Percentiles rank a stretch among this genome's conserved stretches.
These are phyloP conservation scores for Wickerhamomyces hampshirensis DNA, from an alignment of 805 yeast species.

Conservation along the genomic window DNA sequence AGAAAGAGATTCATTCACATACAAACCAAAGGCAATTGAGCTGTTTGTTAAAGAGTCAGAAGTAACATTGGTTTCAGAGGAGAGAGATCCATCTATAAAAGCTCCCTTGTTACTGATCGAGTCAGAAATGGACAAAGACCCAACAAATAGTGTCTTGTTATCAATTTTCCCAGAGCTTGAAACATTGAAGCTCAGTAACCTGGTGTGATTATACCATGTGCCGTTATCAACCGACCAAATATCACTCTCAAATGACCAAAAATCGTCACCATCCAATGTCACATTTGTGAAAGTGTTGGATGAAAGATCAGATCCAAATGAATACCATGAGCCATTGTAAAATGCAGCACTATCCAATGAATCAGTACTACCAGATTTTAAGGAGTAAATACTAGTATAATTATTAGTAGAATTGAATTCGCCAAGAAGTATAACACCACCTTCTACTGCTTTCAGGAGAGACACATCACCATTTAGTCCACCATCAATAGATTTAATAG, in stretches of 20 bases:
- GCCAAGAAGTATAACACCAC: slow-evolving; percentile 43
- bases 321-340: slow-evolving; percentile 37
- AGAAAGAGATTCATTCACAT: slow-evolving; percentile 43
- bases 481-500: slow-evolving; percentile 27
- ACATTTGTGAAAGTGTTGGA: slow-evolving; percentile 11
- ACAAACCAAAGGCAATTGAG: slow-evolving; percentile 31
- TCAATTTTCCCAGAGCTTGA: slow-evolving; percentile 18
- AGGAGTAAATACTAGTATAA: slow-evolving; percentile 25
- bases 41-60: slow-evolving; percentile 13
- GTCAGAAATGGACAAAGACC: slow-evolving; percentile 19
- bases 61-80: slow-evolving; percentile 18
- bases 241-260: slow-evolving; percentile 34
- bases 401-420: slow-evolving; percentile 34
- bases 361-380: slow-evolving; percentile 26
- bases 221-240: slow-evolving; percentile 39
- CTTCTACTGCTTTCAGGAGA: slow-evolving; percentile 27
- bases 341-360: slow-evolving; percentile 32
- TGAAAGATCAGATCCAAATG: slow-evolving; percentile 34
- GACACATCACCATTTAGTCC: slow-evolving; percentile 37
- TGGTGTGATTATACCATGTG: slow-evolving; percentile 30
- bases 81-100: slow-evolving; percentile 8
- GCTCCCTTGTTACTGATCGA: slow-evolving; percentile 16
- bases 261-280: slow-evolving; percentile 36
- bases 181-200: slow-evolving; percentile 28
- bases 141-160: slow-evolving; percentile 21